Evolutionary conservation across 1,284 basidiomycete species (phyloP), one percentile per base, ranked within the genome.

Genomic region (Phlebopus sp.): DNA sequence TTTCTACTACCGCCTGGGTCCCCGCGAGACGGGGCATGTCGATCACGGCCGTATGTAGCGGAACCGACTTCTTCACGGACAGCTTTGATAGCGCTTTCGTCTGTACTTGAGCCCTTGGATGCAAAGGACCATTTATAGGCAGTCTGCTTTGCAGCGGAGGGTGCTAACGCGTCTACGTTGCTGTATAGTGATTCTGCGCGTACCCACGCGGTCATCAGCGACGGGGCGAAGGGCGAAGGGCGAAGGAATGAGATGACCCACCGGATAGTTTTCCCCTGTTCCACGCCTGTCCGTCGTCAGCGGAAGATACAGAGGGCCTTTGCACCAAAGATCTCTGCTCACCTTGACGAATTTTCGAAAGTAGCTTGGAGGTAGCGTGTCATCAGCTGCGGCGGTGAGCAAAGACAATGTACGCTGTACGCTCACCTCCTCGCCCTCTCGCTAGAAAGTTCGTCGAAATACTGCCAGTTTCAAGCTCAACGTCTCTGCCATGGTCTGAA

Each of bases 271-370:
- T 83, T 7, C 86, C 86, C 64, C 76, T 75, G 62, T 90, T 91
- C 88, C 88, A 90, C 27, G 79, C 79, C 78, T 86, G 53, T n/a
- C 14, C 27, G 23, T 34, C 13, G 9, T 50, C 7, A 42, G 47
- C 31, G 8, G n/a, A 39, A 14, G 21, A 21, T 1, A 21, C 9
- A n/a, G n/a, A n/a, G n/a, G n/a, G n/a, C 15, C 13, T 44, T 25
- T 29, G 32, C 11, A 29, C 36, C 47, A 17, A 35, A 37, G 41
- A 29, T 27, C 6, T 37, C 3, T 29, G n/a, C 55, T 37, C 56
- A 86, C 84, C 78, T 89, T 89, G 37, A 89, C 80, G 57, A 90
- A 90, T 68, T 89, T 90, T 59, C 82, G 83, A 62, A 91, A 91
- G 62, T 90, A 90, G 59, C 87, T n/a, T 89, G 62, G 31, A 37